phyloP scores from a whole-genome alignment of 768 basidiomycete species.

The Dentipellis fragilis region DNA sequence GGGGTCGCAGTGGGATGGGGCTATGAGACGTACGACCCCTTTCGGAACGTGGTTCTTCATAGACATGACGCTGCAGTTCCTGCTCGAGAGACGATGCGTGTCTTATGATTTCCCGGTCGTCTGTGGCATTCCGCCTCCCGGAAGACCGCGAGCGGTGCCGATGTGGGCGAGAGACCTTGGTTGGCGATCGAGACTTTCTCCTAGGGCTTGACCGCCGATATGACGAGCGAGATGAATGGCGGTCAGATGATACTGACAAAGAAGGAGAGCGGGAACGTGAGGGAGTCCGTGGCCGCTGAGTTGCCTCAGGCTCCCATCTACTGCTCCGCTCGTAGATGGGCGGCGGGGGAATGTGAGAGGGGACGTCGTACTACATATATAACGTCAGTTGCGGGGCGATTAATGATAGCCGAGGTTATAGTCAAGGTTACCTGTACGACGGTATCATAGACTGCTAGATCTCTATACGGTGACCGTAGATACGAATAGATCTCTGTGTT shows the following conservation, averaged over 20 bases:
- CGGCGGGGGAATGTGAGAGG: constrained; percentile 29
- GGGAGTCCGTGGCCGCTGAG: constrained; percentile 15
- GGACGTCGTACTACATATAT: constrained; percentile 47
- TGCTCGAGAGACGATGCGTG: no score
- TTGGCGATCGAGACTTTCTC: neutral
- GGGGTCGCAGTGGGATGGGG: no score
- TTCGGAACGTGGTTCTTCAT: no score
- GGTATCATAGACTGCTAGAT: constrained; percentile 73
- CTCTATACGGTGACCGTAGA: constrained; percentile 80
- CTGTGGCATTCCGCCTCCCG: neutral
- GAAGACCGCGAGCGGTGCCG: no score
- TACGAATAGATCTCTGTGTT: constrained; percentile 77
- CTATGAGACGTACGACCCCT: no score
- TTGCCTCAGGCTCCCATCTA: constrained; percentile 18
- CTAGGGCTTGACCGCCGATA: neutral
- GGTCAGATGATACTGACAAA: constrained; percentile 9
- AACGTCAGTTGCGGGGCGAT: neutral
- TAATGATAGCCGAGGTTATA: no score
- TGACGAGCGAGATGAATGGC: neutral
- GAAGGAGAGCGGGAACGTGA: constrained; percentile 10
- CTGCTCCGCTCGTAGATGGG: constrained; percentile 20
- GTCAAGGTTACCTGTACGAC: constrained; percentile 55
- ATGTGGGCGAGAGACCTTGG: neutral
- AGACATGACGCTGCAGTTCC: no score
- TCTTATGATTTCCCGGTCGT: no score